Conservation (phyloP, 1,284 basidiomycete genomes). For the Sanghuangporus weigelae region DNA sequence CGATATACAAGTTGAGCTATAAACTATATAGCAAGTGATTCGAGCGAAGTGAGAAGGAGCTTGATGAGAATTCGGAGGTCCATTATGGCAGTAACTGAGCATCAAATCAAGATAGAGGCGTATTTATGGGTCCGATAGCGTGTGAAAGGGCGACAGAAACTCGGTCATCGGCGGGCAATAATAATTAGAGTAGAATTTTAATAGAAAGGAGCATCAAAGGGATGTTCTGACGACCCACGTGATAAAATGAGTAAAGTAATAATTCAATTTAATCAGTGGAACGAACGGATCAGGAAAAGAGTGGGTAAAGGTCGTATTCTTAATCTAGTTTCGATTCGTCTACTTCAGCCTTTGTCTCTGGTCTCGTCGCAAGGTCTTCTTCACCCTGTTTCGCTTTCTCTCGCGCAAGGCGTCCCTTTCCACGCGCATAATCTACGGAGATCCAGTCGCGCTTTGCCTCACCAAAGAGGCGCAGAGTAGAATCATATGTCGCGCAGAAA, state of each 20-base stretch:
- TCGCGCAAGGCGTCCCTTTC: conserved; percentile 53
- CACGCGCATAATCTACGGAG: conserved; percentile 57
- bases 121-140: neutral
- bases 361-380: conserved; percentile 4
- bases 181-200: too few species aligned
- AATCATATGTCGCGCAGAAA: conserved; percentile 52
- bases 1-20: neutral
- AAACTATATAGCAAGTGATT: neutral
- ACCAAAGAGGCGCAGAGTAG: conserved; percentile 37
- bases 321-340: neutral
- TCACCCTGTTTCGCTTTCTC: conserved; percentile 15
- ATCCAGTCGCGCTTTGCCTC: conserved; percentile 53
- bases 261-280: neutral
- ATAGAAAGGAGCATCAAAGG: too few species aligned
- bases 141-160: neutral
- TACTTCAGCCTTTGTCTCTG: conserved; percentile 1
- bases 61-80: neutral
- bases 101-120: neutral
- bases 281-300: neutral
- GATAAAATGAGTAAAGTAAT: neutral
- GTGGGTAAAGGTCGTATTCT: too few species aligned
- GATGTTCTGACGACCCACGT: neutral
- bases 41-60: neutral
- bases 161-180: neutral
- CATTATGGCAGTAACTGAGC: neutral